Evolutionary conservation across 441 rosid species (phyloP), one percentile per base, ranked within the genome.

Genomic region (Theobroma grandiflorum): DNA sequence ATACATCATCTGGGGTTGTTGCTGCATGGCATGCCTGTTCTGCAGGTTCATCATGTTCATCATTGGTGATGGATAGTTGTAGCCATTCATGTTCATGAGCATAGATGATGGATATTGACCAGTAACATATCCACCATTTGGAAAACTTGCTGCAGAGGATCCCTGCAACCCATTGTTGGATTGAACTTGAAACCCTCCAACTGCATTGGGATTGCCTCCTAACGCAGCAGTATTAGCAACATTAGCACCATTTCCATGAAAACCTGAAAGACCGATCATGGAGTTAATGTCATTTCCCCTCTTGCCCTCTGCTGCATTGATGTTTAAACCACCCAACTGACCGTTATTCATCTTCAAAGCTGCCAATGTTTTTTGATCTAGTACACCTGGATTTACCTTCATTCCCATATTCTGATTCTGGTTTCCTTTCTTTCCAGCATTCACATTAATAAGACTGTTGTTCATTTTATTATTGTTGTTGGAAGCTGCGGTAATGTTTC

Each of bases 1-100:
- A 64, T 93, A 93, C 92, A 90, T 89, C 92, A 93, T 89, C 75
- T 90, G 98, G 8, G 93, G 87, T 61, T 81, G 91, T 38, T 70
- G 86, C 58, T 83, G 90, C 87, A 79, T 76, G 70, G 76, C 53
- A 35, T 85, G 84, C 79, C 86, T 80, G 53, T 83, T 87, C 71
- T 87, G 95, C 88, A 86, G 81, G 75, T 85, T 91, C 90, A 83
- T 87, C 91, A 86, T 85, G 74, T 84, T 90, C 89, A 82, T 88
- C 91, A 81, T 78, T 85, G 88, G 74, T 72, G 84, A 43, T 78
- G 80, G 87, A 75, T 78, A 77, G 65, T 87, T 83, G 58, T 82
- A 75, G 15, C 90, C 91, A 76, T 86, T 88, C 79, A 84, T 79
- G 90, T 88, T 88, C 90, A 80, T 86, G 35, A 79, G 78, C 85